phyloP scores from a whole-genome alignment of 768 basidiomycete genomes.

The Lepiota subincarnata region DNA sequence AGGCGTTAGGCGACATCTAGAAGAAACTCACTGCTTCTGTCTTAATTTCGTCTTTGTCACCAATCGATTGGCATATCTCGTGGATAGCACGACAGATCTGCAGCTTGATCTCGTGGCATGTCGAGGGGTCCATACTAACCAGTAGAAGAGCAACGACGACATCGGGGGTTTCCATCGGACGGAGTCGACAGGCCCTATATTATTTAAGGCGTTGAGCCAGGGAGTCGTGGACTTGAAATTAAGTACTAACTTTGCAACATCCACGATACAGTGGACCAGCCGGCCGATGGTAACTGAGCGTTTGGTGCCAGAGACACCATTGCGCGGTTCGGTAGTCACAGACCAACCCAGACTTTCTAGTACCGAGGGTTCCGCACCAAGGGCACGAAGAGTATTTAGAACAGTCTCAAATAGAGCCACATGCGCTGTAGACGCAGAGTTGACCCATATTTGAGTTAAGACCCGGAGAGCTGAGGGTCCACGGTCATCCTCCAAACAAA shows the following conservation, averaged over 20 bases:
- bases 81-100: constrained; percentile 48
- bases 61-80: constrained; percentile 38
- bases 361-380: constrained; percentile 40
- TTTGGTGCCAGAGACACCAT: constrained; percentile 14
- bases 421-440: background rate
- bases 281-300: constrained; percentile 35
- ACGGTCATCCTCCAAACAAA: background rate
- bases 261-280: constrained; percentile 36
- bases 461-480: constrained; percentile 10
- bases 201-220: background rate
- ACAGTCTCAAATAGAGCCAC: constrained; percentile 24
- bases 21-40: constrained; percentile 22
- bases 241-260: constrained; percentile 43
- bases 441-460: constrained; percentile 14
- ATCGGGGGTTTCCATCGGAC: constrained; percentile 39
- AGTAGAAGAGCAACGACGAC: constrained; percentile 47
- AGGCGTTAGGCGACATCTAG: constrained; percentile 8
- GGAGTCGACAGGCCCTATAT: constrained; percentile 31
- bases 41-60: constrained; percentile 23
- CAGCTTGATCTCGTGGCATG: constrained; percentile 37
- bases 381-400: constrained; percentile 31
- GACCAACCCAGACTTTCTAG: constrained; percentile 32
- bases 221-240: background rate
- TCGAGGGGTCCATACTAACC: constrained; percentile 52
- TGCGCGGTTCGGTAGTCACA: constrained; percentile 1